Evolutionary conservation across 176 grass and related monocot genomes (phyloP).

Genomic region (Tillandsia leiboldiana): DNA sequence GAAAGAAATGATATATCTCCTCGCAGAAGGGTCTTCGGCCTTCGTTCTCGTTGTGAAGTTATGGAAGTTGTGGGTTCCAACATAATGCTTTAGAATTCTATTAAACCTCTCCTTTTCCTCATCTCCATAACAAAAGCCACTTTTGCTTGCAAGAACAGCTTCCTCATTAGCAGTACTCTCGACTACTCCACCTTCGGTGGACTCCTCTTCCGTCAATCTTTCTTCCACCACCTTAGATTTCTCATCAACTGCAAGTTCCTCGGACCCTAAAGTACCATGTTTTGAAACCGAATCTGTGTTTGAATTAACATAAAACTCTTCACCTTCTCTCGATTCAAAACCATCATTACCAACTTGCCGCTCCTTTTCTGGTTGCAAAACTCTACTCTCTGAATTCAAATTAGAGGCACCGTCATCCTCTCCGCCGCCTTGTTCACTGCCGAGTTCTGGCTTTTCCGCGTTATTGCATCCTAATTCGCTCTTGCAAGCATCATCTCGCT

Average conservation of each 20-base stretch:
- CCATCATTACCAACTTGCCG: neutral
- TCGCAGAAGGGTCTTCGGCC: conserved; percentile 85
- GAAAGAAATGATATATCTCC: conserved; percentile 90
- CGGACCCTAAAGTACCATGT: neutral
- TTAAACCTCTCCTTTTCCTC: conserved; percentile 59
- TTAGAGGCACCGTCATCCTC: conserved; percentile 4
- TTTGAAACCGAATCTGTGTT: conserved; percentile 3
- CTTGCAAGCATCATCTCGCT: neutral
- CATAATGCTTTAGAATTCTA: conserved; percentile 62
- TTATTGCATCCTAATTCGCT: conserved; percentile 15
- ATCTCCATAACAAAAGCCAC: conserved; percentile 43
- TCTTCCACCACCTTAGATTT: neutral
- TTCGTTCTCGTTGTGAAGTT: conserved; percentile 97
- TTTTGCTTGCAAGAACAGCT: conserved; percentile 13
- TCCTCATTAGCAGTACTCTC: conserved; percentile 29
- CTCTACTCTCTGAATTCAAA: conserved; percentile 1
- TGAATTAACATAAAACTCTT: conserved; percentile 3
- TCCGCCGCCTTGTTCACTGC: neutral
- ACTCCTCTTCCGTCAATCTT: conserved; percentile 9
- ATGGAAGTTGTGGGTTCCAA: conserved; percentile 95
- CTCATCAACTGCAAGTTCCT: conserved; percentile 6
- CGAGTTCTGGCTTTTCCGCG: conserved; percentile 10
- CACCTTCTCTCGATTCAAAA: conserved; percentile 1
- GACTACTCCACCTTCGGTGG: conserved; percentile 10
- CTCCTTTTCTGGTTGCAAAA: neutral